A percentile compares a stretch with the other conserved stretches of the same genome.
Conservation (phyloP, 2,329 filamentous ascomycete genomes). For the Xylariales sp. region DNA sequence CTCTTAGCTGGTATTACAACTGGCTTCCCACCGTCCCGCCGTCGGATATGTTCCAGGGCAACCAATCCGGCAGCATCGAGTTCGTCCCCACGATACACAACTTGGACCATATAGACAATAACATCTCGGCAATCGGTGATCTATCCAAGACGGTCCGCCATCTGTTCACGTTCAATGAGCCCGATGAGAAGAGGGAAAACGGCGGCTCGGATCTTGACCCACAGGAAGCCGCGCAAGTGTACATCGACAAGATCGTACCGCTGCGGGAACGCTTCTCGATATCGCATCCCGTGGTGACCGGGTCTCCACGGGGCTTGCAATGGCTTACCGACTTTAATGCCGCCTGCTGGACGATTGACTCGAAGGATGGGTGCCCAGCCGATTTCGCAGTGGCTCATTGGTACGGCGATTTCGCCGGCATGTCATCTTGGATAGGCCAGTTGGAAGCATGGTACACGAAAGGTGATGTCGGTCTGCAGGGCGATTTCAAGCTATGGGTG, state of each 20-base stretch:
- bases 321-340: slow-evolving; percentile 36
- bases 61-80: slow-evolving; percentile 19
- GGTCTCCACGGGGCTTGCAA: slow-evolving; percentile 31
- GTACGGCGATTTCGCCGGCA: slow-evolving; percentile 33
- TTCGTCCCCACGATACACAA: slow-evolving; percentile 36
- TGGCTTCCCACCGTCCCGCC: slow-evolving; percentile 26
- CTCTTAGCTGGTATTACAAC: slow-evolving; percentile 37
- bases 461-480: slow-evolving; percentile 29
- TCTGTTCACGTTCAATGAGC: slow-evolving; percentile 37
- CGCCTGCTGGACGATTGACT: slow-evolving; percentile 33
- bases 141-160: slow-evolving; percentile 31
- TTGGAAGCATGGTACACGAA: slow-evolving; percentile 1
- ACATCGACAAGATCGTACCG: slow-evolving; percentile 32
- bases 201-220: slow-evolving; percentile 34
- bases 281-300: slow-evolving; percentile 36
- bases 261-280: slow-evolving; percentile 31
- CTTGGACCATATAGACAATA: slow-evolving; percentile 23
- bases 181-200: slow-evolving; percentile 32
- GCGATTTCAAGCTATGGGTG: slow-evolving; percentile 34
- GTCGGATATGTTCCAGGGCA: slow-evolving; percentile 12
- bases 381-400: slow-evolving; percentile 39
- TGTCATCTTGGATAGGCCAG: slow-evolving; percentile 30
- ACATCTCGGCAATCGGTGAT: slow-evolving; percentile 20
- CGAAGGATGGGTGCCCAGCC: slow-evolving; percentile 30
- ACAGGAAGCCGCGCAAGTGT: slow-evolving; percentile 33